Conservation (phyloP, 1,284 basidiomycete species). For the Cryptococcus hybrid region DNA sequence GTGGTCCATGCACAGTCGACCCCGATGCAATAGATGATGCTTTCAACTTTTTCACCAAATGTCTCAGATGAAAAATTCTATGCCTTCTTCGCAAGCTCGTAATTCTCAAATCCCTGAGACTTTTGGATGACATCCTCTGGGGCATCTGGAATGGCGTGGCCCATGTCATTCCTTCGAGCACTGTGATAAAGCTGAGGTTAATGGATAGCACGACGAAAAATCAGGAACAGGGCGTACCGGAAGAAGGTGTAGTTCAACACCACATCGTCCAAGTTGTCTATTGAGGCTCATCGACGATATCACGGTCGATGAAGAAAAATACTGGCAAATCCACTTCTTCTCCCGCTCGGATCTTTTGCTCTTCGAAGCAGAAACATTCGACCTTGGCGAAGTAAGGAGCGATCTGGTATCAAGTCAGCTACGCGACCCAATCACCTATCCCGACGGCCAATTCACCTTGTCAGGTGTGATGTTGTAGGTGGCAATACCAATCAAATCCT, state of each 20-base stretch:
- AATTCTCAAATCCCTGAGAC: constrained; percentile 63
- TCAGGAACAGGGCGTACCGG: constrained; percentile 57
- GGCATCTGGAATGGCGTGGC: constrained; percentile 83
- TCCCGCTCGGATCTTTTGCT: constrained; percentile 89
- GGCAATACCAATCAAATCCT: constrained; percentile 96
- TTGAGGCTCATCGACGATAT: constrained; percentile 86
- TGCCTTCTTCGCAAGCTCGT: constrained; percentile 27
- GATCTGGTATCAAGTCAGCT: constrained; percentile 57
- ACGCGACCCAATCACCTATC: too few relatives aligned
- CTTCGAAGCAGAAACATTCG: constrained; percentile 99
- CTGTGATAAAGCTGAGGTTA: constrained; percentile 49
- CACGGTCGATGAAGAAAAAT: constrained; percentile 98
- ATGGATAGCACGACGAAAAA: background rate
- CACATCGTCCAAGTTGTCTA: constrained; percentile 82
- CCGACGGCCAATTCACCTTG: constrained; percentile 33
- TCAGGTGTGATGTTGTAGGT: constrained; percentile 84
- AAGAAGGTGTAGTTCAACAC: constrained; percentile 98
- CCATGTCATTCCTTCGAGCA: constrained; percentile 72
- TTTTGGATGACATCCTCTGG: constrained; percentile 70
- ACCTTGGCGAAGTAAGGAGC: constrained; percentile 99
- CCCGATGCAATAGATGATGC: too few relatives aligned
- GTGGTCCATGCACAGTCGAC: too few relatives aligned
- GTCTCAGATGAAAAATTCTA: too few relatives aligned
- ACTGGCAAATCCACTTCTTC: constrained; percentile 99
- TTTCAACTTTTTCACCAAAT: background rate